Evolutionary conservation across 805 yeast genomes (phyloP), one percentile per base, ranked within the genome.

Genomic region (Torulaspora delbrueckii): DNA sequence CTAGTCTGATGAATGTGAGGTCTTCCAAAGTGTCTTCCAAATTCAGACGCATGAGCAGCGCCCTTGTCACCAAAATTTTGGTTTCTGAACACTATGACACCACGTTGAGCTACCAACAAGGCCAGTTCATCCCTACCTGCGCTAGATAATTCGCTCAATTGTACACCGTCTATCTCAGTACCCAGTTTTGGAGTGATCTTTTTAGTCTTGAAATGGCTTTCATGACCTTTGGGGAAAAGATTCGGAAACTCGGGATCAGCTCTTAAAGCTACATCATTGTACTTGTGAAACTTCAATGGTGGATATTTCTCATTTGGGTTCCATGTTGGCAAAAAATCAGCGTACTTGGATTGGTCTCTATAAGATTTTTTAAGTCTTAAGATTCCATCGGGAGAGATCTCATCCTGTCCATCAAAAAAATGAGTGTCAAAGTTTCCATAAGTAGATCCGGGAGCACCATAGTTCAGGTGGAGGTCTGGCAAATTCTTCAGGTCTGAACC

Each of bases 1-100:
- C 85, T 78, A 9, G 86, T 80, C 38, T 87, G 86, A 59, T 84
- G 90, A 48, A 82, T 73, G 63, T 84, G 89, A 48, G 79, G 72
- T 28, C 81, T 80, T 27, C 91, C 90, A 60, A 79, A 84, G 60
- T 83, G 77, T 37, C 65, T 66, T 40, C 84, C 86, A 65, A 71
- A 81, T 32, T 82, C 70, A 33, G 63, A 68, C 40, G 67, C 63
- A 52, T 71, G 74, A 24, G 66, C 69, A 3, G 79, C 77, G 5
- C 82, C 78, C 46, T 74, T 65, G 10, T 73, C 69, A 38, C 78
- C 76, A 51, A 84, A 74, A 61, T 84, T 87, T 64, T 82, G 87
- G 48, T 78, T 74, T 58, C 83, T 73, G 62, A 82, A 79, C 4
- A 79, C 76, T 28, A 78, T 81, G 34, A 84, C 85, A 60, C 86